Conservation (phyloP, 139 green algal species). For the Coelastrella sp. region DNA sequence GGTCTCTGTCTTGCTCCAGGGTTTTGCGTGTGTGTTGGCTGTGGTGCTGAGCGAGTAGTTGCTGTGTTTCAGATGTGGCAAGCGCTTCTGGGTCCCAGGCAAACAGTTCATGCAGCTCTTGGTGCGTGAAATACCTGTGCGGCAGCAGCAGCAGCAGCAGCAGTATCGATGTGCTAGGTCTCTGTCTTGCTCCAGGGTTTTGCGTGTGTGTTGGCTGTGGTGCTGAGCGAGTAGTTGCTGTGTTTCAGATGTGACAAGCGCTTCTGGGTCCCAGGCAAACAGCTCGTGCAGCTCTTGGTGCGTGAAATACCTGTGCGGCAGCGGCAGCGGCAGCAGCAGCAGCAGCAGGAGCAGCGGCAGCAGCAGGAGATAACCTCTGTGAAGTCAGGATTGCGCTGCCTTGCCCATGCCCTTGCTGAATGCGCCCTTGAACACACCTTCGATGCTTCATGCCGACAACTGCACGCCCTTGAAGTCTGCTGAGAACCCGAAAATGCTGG, state of each 20-base stretch:
- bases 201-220: slow-evolving; percentile 72
- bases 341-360: too few species aligned
- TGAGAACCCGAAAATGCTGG: too few species aligned
- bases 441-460: too few species aligned
- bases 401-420: too few species aligned
- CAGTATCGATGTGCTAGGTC: background rate
- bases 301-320: slow-evolving; percentile 66
- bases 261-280: slow-evolving; percentile 74
- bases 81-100: slow-evolving; percentile 68
- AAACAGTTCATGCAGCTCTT: slow-evolving; percentile 89
- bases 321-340: background rate
- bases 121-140: slow-evolving; percentile 65
- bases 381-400: too few species aligned
- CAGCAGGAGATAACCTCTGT: too few species aligned
- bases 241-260: slow-evolving; percentile 70
- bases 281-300: slow-evolving; percentile 84
- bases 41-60: slow-evolving; percentile 78
- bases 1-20: slow-evolving; percentile 43
- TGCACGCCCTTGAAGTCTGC: too few species aligned
- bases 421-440: too few species aligned
- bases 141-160: background rate
- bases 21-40: slow-evolving; percentile 58
- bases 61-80: slow-evolving; percentile 72
- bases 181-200: slow-evolving; percentile 45
- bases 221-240: slow-evolving; percentile 76